Evolutionary conservation across 2,329 filamentous ascomycete species (phyloP), one percentile per base, ranked within the genome.

Genomic region (Cladosporium sp.): DNA sequence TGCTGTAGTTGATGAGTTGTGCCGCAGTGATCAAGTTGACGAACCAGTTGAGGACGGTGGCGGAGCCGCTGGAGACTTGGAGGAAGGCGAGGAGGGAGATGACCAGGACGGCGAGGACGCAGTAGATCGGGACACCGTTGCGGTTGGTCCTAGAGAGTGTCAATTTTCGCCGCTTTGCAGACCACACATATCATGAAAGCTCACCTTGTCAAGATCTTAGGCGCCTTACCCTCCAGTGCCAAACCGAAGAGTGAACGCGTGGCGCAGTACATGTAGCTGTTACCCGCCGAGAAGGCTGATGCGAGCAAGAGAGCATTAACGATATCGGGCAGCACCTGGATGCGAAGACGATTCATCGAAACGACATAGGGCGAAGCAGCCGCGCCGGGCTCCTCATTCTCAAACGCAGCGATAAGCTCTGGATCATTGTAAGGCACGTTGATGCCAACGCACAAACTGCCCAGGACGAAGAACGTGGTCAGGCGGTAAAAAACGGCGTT

Each of bases 401-500:
- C 68, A 60, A 86, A 87, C 0, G 83, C 85, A 43, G 74, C 76
- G 2, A 70, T 76, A 56, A 92, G 76, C 7, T 76, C 74, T 1
- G 72, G 58, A 58, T 91, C 81, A 53, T 88, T 76, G 65, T 85
- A 86, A 1, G 89, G 79, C 32, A 91, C 81, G 18, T 88, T 64
- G 43, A 89, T 84, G 7, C 86, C 86, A 4, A 89, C 83, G 17
- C 80, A 82, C 2, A 93, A 74, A 0, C 85, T 82, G 1, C 87
- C 87, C 1, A 89, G 77, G 34, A 89, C 79, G 69, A 90, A 91
- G 67, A 92, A 91, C 1, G 80, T 72, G 0, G 85, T 85, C 27
- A 92, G 72, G 27, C 88, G 84, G 67, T 88, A 90, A 66, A 91
- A 90, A 1, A 91, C 86, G 43, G 85, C 82, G 54, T 89, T 89